A percentile compares a stretch with the other conserved stretches of the same genome.
Conservation (phyloP, 768 basidiomycete genomes). For the Russula dissimulans region DNA sequence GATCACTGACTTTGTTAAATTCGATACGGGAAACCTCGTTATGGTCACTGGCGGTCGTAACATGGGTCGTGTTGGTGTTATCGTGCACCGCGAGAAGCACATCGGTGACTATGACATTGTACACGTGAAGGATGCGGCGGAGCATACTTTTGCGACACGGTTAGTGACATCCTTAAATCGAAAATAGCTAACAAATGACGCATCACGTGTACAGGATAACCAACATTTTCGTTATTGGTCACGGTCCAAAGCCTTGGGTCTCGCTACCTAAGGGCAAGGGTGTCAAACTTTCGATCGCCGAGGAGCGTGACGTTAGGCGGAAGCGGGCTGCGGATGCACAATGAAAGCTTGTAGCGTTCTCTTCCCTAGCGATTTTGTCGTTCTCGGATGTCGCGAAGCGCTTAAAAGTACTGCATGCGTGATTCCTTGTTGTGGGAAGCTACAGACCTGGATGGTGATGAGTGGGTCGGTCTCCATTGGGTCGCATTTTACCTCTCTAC, state of each 20-base stretch:
- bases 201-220: slow-evolving; percentile 49
- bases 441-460: no score
- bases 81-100: slow-evolving; percentile 95
- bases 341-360: slow-evolving; percentile 21
- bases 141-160: slow-evolving; percentile 97
- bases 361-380: slow-evolving; percentile 14
- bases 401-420: slow-evolving; percentile 16
- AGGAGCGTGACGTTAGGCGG: slow-evolving; percentile 91
- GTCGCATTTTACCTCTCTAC: no score
- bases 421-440: neutral
- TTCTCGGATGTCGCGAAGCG: slow-evolving; percentile 25
- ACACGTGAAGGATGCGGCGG: slow-evolving; percentile 91
- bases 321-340: slow-evolving; percentile 65
- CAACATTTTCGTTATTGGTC: slow-evolving; percentile 98
- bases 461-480: neutral
- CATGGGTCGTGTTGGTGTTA: slow-evolving; percentile 97
- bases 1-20: slow-evolving; percentile 87
- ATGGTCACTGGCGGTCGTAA: slow-evolving; percentile 99
- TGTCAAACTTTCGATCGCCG: slow-evolving; percentile 92
- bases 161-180: slow-evolving; percentile 31
- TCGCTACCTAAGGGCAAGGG: slow-evolving; percentile 97
- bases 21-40: slow-evolving; percentile 95
- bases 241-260: slow-evolving; percentile 92
- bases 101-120: slow-evolving; percentile 98
- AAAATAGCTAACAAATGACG: neutral